Evolutionary conservation across 2,329 filamentous ascomycete genomes (phyloP).

Genomic region (Hymenoscyphus linearis): DNA sequence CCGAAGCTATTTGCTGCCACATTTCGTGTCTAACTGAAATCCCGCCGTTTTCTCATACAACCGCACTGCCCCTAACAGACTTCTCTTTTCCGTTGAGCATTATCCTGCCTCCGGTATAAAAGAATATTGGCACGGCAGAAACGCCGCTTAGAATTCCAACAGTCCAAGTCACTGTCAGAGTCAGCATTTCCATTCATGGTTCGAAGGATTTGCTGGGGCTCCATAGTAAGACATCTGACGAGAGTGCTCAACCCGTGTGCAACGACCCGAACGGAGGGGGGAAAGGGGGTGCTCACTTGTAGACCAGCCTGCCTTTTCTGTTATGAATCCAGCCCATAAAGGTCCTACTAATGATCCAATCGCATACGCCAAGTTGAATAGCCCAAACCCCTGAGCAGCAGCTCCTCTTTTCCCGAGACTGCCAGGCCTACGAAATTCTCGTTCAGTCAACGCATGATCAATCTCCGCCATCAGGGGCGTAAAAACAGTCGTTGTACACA

Average conservation of each 20-base stretch:
- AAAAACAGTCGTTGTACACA: slow-evolving; percentile 52
- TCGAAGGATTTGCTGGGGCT: too few relatives aligned
- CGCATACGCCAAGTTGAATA: slow-evolving; percentile 51
- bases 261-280: too few relatives aligned
- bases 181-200: too few relatives aligned
- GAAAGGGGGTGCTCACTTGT: too few relatives aligned
- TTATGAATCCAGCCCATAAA: slow-evolving; percentile 48
- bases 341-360: slow-evolving; percentile 47
- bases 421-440: slow-evolving; percentile 41
- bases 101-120: slow-evolving; percentile 45
- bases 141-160: slow-evolving; percentile 44
- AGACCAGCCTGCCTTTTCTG: slow-evolving; percentile 43
- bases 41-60: slow-evolving; percentile 11
- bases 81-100: slow-evolving; percentile 20
- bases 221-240: too few relatives aligned
- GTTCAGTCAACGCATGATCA: slow-evolving; percentile 41
- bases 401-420: slow-evolving; percentile 33
- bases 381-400: slow-evolving; percentile 53
- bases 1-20: too few relatives aligned
- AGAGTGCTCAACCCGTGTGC: too few relatives aligned
- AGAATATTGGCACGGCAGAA: slow-evolving; percentile 43
- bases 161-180: slow-evolving; percentile 49
- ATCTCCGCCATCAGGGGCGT: slow-evolving; percentile 69
- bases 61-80: neutral
- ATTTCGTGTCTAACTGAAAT: too few relatives aligned